phyloP scores from a whole-genome alignment of 176 grass and related monocot species.

The Carex cristatella region DNA sequence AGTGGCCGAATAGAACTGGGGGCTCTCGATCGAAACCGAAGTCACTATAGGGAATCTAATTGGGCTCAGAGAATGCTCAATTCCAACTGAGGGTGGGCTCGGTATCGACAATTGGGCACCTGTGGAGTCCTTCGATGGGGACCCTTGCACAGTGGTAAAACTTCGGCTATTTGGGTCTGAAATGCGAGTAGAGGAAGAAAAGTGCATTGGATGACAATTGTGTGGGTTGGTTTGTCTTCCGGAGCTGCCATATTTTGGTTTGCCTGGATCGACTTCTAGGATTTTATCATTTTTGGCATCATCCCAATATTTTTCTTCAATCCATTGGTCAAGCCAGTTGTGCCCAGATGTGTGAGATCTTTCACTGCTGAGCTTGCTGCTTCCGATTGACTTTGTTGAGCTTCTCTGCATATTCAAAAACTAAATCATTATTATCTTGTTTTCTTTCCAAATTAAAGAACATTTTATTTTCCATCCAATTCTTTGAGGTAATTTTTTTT shows the following conservation, averaged over 20 bases:
- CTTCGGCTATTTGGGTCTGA: slow-evolving; percentile 57
- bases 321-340: slow-evolving; percentile 89
- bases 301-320: slow-evolving; percentile 78
- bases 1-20: slow-evolving; percentile 69
- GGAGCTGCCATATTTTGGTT: slow-evolving; percentile 47
- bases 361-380: slow-evolving; percentile 42
- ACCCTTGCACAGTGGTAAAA: slow-evolving; percentile 46
- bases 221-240: slow-evolving; percentile 21
- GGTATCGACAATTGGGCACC: slow-evolving; percentile 47
- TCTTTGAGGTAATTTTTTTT: not conserved
- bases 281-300: slow-evolving; percentile 93
- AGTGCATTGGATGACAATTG: slow-evolving; percentile 28
- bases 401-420: slow-evolving; percentile 30
- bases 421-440: not conserved
- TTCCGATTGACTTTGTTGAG: slow-evolving; percentile 31
- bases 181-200: slow-evolving; percentile 44
- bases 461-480: not conserved
- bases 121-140: slow-evolving; percentile 63
- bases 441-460: not conserved
- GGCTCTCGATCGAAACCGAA: slow-evolving; percentile 51
- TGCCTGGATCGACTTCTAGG: slow-evolving; percentile 80
- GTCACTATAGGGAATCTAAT: slow-evolving; percentile 33
- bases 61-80: slow-evolving; percentile 46
- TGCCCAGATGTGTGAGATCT: slow-evolving; percentile 57
- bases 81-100: slow-evolving; percentile 60